Evolutionary conservation across 306 rosid species (phyloP).

Genomic region (Lupinus albus): DNA sequence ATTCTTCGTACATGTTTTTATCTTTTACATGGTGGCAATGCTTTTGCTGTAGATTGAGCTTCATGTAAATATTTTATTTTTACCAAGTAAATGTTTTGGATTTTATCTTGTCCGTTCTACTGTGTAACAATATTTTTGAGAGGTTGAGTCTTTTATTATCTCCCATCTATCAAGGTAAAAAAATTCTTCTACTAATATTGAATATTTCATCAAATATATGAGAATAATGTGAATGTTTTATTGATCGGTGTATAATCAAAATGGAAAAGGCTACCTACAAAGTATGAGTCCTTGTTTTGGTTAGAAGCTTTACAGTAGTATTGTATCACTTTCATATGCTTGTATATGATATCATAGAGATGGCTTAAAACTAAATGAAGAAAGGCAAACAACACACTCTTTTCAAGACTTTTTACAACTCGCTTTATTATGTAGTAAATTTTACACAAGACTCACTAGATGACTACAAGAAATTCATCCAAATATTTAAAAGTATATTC

Average conservation of each 20-base stretch:
- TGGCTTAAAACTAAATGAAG: no score
- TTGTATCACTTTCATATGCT: no score
- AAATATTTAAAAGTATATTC: no score
- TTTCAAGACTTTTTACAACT: no score
- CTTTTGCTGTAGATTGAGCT: slow-evolving; percentile 15
- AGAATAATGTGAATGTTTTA: background rate
- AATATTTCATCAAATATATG: background rate
- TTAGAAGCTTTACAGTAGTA: no score
- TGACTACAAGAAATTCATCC: no score
- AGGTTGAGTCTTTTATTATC: background rate
- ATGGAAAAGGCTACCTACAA: no score
- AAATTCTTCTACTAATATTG: background rate
- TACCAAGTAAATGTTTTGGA: background rate
- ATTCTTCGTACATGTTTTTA: background rate
- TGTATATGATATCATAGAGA: no score
- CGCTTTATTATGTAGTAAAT: no score
- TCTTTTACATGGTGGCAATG: background rate
- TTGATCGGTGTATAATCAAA: background rate
- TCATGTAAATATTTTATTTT: background rate
- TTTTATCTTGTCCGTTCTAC: background rate
- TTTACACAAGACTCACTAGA: no score
- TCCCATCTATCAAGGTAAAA: background rate
- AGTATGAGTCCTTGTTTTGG: no score
- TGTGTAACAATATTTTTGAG: background rate
- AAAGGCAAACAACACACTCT: no score